Base-by-base conservation (phyloP, 169 alveolate genomes). In the Plasmodium inui region DNA sequence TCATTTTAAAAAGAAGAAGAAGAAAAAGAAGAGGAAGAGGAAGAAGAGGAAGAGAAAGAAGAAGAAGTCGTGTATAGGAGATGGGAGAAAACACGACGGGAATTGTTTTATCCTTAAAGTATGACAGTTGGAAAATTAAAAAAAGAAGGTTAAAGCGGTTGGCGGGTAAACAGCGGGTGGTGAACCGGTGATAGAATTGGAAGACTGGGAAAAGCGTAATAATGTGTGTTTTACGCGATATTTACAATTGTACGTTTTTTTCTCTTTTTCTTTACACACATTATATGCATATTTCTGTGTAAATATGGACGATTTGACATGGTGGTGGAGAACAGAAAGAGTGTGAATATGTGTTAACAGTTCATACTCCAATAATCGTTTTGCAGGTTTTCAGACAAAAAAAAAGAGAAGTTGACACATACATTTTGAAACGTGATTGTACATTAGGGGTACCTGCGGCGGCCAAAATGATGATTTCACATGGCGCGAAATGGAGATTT, bases 1-100 rank as follows among this genome's bases (percentile, higher is more conserved):
- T 14, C 76, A 80, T 44, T 80, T 41, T 55, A 82, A 82, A 82
- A 82, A 82, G 22, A 81, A 46, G 53, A 46, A 26, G 0, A 53
- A 46, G 61, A 3, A 7, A 19, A 9, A 30, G 14, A 12, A 30
- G n/a, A 53, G 9, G 17, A 12, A 30, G 41, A 19, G 3, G 28
- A 19, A 10, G 39, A 74, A 32, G 41, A 22, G 30, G 53, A 41
- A 80, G 14, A 6, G 39, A 4, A 4, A 2, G 39, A 34, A 2
- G n/a, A 53, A 28, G 39, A 32, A 3, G 39, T 2, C 39, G 39
- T 2, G 3, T 2, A 22, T n/a, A 22, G 41, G 39, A 1, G 14
- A 79, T 17, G 26, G 57, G 57, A n/a, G n/a, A 30, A 41, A 79
- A 79, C 46, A 17, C 70, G 44, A 8, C 3, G 50, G 46, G 34